Conservation (phyloP, 176 grass and related monocot species). For the Carex scoparia region DNA sequence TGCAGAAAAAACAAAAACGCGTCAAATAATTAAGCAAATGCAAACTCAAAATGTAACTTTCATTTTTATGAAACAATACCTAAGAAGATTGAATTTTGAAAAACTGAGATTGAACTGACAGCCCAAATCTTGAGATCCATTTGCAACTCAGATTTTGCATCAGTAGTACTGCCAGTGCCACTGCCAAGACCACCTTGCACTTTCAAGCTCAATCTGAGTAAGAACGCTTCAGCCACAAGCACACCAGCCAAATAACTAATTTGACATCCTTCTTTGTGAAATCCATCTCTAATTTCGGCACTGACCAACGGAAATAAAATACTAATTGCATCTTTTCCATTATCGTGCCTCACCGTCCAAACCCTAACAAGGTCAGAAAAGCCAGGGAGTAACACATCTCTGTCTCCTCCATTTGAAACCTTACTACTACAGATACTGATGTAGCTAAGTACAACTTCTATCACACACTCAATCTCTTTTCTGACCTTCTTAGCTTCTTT, state of each 20-base stretch:
- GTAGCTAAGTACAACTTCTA: slow-evolving; percentile 72
- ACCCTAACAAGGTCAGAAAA: slow-evolving; percentile 80
- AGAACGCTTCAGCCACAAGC: slow-evolving; percentile 69
- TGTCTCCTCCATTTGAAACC: slow-evolving; percentile 17
- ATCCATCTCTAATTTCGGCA: slow-evolving; percentile 50
- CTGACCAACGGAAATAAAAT: slow-evolving; percentile 70
- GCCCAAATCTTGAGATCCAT: slow-evolving; percentile 85
- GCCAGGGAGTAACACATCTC: slow-evolving; percentile 39
- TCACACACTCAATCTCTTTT: slow-evolving; percentile 56
- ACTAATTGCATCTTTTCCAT: slow-evolving; percentile 44
- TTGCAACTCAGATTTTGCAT: slow-evolving; percentile 45
- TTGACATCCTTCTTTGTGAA: slow-evolving; percentile 62
- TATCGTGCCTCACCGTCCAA: slow-evolving; percentile 65
- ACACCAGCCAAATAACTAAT: slow-evolving; percentile 68
- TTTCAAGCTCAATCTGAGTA: slow-evolving; percentile 83
- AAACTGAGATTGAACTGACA: slow-evolving; percentile 74
- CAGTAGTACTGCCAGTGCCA: neutral
- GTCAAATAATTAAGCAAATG: slow-evolving; percentile 15
- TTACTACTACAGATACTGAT: slow-evolving; percentile 79
- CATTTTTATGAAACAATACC: slow-evolving; percentile 24
- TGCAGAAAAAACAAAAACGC: slow-evolving; percentile 32
- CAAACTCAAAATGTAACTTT: slow-evolving; percentile 1
- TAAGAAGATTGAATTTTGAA: slow-evolving; percentile 78
- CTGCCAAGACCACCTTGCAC: slow-evolving; percentile 42
- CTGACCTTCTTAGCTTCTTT: slow-evolving; percentile 47